Evolutionary conservation across 139 green algal genomes (phyloP), one percentile per base, ranked within the genome.

Genomic region (Chlorella sorokiniana): DNA sequence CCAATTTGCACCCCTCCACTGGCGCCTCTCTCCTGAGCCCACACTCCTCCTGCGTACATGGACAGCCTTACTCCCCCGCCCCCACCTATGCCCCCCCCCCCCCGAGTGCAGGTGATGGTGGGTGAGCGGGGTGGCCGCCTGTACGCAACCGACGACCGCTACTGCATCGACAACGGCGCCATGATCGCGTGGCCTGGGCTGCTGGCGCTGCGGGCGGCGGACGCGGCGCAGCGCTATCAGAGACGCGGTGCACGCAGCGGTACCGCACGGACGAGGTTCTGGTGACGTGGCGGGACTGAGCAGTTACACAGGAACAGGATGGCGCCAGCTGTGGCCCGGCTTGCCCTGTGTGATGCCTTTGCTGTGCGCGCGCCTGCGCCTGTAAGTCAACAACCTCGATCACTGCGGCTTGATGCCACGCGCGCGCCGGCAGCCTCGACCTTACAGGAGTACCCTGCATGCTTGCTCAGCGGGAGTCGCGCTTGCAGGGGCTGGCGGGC

Each of bases 121-220:
- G 35, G 59, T 44, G 93, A 97, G 85, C 81, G 94, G 11, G 92
- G 92, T 1, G 95, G 92, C 2, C 83, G 77, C 64, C 81, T 94
- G 56, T 94, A 91, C 71, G 87, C 89, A 6, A 94, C 88, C 29
- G 91, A 95, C 62, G 92, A 95, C 25, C 59, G 93, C 4, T 98
- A 97, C 84, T 98, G 95, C 84, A 93, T 98, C 54, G 95, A 98
- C 90, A 98, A 98, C 76, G 95, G 95, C 61, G 95, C 95, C 45
- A 98, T 98, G 95, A 97, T 98, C 81, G 95, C 95, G 14, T 97
- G 95, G 92, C 92, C 95, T 29, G 95, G 95, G 4, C 64, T 97
- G 68, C 85, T 96, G 41, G 89, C 91, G 11, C 92, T 94, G 54
- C 77, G 89, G 52, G 70, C 85, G 48, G 91, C 87, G 29, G 68